Evolutionary conservation across 805 yeast species (phyloP).

Genomic region (Ogataea saltuana): DNA sequence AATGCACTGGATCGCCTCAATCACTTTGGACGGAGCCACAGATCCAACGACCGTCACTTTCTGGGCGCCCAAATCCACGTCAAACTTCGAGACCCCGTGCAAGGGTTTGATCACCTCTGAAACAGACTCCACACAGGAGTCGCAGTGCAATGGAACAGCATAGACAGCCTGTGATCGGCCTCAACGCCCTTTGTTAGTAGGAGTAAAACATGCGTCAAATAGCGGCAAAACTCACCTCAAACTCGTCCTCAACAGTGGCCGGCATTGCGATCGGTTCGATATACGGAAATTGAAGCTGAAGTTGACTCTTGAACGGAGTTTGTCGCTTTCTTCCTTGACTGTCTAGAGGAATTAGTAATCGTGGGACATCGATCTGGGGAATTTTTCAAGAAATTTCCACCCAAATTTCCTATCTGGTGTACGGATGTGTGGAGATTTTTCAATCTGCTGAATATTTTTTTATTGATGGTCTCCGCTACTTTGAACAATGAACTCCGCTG

Average conservation of each 20-base stretch:
- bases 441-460: too few species aligned
- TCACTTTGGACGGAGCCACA: conserved; percentile 74
- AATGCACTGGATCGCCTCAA: conserved; percentile 63
- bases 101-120: conserved; percentile 51
- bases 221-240: conserved; percentile 25
- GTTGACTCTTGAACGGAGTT: too few species aligned
- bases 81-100: conserved; percentile 50
- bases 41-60: conserved; percentile 68
- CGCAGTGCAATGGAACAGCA: conserved; percentile 84
- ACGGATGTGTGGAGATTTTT: not conserved
- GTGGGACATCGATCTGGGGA: not conserved
- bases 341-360: not conserved
- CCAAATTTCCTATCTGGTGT: not conserved
- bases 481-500: too few species aligned
- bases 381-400: not conserved
- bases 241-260: conserved; percentile 17
- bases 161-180: conserved; percentile 58
- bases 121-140: conserved; percentile 66
- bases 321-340: not conserved
- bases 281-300: not conserved
- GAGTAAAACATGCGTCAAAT: not conserved
- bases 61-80: conserved; percentile 59
- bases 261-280: conserved; percentile 16
- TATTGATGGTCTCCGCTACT: too few species aligned
- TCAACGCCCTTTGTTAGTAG: not conserved